Conservation (phyloP, 148 eudicot species). For the Euryodendron excelsum region DNA sequence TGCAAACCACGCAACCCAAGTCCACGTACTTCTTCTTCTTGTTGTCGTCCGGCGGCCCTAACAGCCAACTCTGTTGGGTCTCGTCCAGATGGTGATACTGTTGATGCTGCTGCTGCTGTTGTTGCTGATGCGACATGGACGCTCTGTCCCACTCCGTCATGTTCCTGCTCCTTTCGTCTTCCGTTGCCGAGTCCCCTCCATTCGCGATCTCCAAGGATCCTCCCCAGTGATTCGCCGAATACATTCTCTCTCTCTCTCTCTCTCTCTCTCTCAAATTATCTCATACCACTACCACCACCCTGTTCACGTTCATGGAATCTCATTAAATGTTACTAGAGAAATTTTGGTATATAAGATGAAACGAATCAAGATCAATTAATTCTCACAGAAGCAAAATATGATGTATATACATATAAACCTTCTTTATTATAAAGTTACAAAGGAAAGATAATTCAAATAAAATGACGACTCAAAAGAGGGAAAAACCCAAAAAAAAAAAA, state of each 20-base stretch:
- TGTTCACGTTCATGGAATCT: too few relatives aligned
- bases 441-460: too few relatives aligned
- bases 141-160: constrained; percentile 42
- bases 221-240: constrained; percentile 49
- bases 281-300: too few relatives aligned
- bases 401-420: too few relatives aligned
- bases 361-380: too few relatives aligned
- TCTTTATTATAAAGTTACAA: too few relatives aligned
- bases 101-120: constrained; percentile 17
- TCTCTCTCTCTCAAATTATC: background rate
- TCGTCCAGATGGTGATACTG: constrained; percentile 35
- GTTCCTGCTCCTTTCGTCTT: constrained; percentile 18
- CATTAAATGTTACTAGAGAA: too few relatives aligned
- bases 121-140: constrained; percentile 21
- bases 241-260: constrained; percentile 14
- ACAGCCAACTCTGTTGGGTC: constrained; percentile 53
- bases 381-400: too few relatives aligned
- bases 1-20: constrained; percentile 48
- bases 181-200: constrained; percentile 11
- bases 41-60: constrained; percentile 30
- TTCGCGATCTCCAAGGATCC: constrained; percentile 33
- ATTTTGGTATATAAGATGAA: too few relatives aligned
- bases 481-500: too few relatives aligned
- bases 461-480: too few relatives aligned
- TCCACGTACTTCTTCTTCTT: constrained; percentile 45